Evolutionary conservation across 805 yeast genomes (phyloP), one percentile per base, ranked within the genome.

Genomic region (Helenozyma rhizophorensis): DNA sequence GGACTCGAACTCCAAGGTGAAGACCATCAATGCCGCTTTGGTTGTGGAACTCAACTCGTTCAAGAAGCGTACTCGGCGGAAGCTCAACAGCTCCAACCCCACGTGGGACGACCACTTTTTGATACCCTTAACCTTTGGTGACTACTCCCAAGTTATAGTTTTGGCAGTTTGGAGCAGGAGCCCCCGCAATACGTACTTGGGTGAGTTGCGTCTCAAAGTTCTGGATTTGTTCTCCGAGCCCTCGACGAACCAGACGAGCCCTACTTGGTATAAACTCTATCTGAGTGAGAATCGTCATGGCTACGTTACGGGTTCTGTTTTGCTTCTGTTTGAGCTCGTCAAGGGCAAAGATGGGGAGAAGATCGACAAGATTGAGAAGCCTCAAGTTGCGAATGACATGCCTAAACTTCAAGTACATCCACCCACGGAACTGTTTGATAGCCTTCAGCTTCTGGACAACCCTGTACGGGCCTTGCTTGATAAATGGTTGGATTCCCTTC

Each of bases 271-370:
- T 43, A 59, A 61, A 38, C 48, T 74, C 6, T 59, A 62, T 30
- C 68, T 75, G 6, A 63, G 63, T 14, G 54, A 50, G 26, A 48
- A 56, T 1, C 52, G 65, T 33, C 62, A 64, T 23, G 51, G 65
- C 10, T 74, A 60, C 45, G 70, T 72, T 9, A 70, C 76, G 1
- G 79, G 79, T 0, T 67, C 75, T 0, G 34, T 74, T 10, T 51
- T 69, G 14, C 31, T 69, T 8, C 65, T 70, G 22, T 63, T 72
- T 36, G 71, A 67, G 34, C 42, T 72, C 30, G 43, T 70, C 30
- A 40, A 48, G 8, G 49, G 56, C 4, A 53, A 51, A 23, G 37
- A 31, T 23, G 34, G 42, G 21, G 39, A 35, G 23, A 28, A 24
- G 12, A 17, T 10, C 9, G 17, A 26, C 17, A 24, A 27, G 12